Evolutionary conservation across 2,329 filamentous ascomycete genomes (phyloP), one percentile per base, ranked within the genome.

Genomic region (Xylaria digitata): DNA sequence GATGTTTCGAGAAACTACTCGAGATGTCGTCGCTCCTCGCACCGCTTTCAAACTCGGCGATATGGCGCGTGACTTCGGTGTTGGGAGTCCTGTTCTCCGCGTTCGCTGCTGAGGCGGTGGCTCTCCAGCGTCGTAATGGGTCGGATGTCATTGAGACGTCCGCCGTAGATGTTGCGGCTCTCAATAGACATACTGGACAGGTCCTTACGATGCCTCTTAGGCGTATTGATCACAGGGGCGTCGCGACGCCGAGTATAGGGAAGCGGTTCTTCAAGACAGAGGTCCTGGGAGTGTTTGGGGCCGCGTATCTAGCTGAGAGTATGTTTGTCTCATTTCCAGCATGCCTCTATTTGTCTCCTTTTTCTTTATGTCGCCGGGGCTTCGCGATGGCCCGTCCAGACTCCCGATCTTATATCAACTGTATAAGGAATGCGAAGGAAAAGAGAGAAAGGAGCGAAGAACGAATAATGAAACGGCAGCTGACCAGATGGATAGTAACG

Each of bases 401-500:
- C 34, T 21, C 15, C 19, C 3, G 3, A 9, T 43, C 15, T 23
- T 37, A 9, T 8, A 7, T 19, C 1, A 15, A 8, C 2, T 13
- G 32, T 9, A 34, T 17, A 1, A 13, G 6, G n/a, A n/a, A n/a
- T n/a, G 11, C 23, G 19, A 19, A 17, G 30, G 4, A n/a, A 54
- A 15, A 34, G n/a, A 3, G 32, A 17, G 21, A 48, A 13, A 21
- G 1, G 42, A 42, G n/a, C 15, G 13, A 1, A 8, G 21, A 6
- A 6, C 17, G n/a, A 15, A 1, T 8, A 21, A 43, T 30, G 11
- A 11, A 19, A 32, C 8, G 3, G 13, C n/a, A 55, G 50, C 71
- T 73, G 50, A 73, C 53, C 0, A 26, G 23, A 19, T 23, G 30
- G 46, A 61, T 15, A 84, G 82, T 85, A 46, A 75, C 77, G 30